Evolutionary conservation across 306 rosid genomes (phyloP).

Genomic region (Abrus pulchellus): DNA sequence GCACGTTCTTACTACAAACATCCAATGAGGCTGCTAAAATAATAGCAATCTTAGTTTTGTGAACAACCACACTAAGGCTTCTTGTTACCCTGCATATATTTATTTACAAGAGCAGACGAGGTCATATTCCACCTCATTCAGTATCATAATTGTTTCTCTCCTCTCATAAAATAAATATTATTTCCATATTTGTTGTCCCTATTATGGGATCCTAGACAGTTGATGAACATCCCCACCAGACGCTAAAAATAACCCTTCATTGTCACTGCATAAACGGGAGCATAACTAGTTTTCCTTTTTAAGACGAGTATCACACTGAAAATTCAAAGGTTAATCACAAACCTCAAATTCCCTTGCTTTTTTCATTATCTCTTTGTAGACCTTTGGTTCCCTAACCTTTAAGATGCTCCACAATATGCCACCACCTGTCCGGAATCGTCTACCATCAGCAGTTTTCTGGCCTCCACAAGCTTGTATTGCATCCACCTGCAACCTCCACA

Average conservation of each 20-base stretch:
- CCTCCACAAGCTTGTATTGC: too few relatives aligned
- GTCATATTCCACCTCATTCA: background rate
- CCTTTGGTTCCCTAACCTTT: constrained; percentile 72
- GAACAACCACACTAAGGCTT: background rate
- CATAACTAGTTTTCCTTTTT: background rate
- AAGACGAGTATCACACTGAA: background rate
- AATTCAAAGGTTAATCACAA: constrained; percentile 19
- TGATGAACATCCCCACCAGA: background rate
- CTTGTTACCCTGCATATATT: background rate
- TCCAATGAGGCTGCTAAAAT: background rate
- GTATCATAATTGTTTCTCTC: background rate
- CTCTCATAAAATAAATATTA: background rate
- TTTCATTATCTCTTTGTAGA: constrained; percentile 87
- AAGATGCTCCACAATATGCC: too few relatives aligned
- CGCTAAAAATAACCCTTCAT: background rate
- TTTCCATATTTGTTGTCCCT: background rate
- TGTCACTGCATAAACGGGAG: constrained; percentile 19
- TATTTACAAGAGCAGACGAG: background rate
- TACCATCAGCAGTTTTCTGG: too few relatives aligned
- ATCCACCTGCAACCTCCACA: too few relatives aligned
- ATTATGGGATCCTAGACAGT: background rate
- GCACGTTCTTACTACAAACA: constrained; percentile 1
- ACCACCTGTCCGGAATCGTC: too few relatives aligned
- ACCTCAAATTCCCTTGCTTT: constrained; percentile 93
- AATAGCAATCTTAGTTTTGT: background rate